phyloP scores from a whole-genome alignment of 257 asterid species.

The Nicotiana obtusifolia region DNA sequence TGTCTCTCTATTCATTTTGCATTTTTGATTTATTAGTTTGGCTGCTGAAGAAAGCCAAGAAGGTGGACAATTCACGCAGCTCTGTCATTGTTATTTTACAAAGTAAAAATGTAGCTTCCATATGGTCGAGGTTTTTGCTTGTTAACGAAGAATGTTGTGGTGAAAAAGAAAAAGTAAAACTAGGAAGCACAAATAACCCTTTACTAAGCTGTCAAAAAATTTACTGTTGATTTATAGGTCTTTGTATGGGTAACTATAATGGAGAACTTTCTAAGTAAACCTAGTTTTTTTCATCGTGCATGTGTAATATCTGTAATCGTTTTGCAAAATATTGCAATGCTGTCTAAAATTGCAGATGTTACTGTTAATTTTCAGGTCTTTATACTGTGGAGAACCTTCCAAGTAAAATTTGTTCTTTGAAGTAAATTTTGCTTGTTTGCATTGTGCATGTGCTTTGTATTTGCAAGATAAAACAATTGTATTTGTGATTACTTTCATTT shows the following conservation, averaged over 20 bases:
- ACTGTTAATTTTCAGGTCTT: neutral
- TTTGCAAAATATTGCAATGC: neutral
- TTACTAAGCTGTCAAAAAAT: neutral
- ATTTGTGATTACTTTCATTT: neutral
- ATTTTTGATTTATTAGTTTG: neutral
- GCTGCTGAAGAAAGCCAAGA: neutral
- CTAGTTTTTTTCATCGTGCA: neutral
- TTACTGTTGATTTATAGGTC: neutral
- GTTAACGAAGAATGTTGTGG: neutral
- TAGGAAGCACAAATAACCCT: neutral
- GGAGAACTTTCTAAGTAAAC: neutral
- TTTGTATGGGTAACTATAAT: neutral
- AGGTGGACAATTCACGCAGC: neutral
- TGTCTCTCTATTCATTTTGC: neutral
- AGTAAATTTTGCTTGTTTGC: no score
- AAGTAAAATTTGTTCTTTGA: neutral
- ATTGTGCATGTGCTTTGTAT: neutral
- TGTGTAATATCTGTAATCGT: neutral
- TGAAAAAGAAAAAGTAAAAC: neutral
- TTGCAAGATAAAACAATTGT: neutral
- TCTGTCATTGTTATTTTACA: neutral
- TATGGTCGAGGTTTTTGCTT: neutral
- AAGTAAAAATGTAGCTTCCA: conserved; percentile 7
- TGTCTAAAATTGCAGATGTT: neutral
- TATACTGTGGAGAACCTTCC: neutral